These are phyloP conservation scores for Boletus tomentosulus DNA, from an alignment of 768 basidiomycete genomes.

Conservation along the genomic window DNA sequence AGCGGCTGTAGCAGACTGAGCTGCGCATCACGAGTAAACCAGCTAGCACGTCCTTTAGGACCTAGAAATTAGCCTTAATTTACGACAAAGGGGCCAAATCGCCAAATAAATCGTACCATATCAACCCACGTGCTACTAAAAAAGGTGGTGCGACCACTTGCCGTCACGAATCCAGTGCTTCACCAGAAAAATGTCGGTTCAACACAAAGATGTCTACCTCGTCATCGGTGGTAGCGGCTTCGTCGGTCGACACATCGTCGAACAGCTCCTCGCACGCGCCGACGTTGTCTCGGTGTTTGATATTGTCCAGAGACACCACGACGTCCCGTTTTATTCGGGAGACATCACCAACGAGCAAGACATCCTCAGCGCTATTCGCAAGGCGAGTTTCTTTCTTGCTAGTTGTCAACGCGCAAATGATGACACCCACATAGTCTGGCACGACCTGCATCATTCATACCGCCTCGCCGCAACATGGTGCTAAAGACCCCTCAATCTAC, in stretches of 20 bases:
- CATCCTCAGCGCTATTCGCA: slow-evolving; percentile 67
- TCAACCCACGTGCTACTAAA: not conserved
- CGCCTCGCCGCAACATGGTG: slow-evolving; percentile 76
- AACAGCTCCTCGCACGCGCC: slow-evolving; percentile 72
- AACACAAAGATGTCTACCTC: slow-evolving; percentile 64
- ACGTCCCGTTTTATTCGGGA: slow-evolving; percentile 83
- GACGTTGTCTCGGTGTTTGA: slow-evolving; percentile 86
- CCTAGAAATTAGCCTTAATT: too few species aligned
- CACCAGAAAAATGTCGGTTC: slow-evolving; percentile 14
- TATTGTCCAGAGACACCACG: slow-evolving; percentile 86
- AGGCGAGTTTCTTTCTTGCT: slow-evolving; percentile 41
- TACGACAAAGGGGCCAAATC: not conserved
- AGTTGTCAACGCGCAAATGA: not conserved
- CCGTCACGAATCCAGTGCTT: not conserved
- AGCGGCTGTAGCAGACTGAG: too few species aligned
- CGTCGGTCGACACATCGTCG: slow-evolving; percentile 86
- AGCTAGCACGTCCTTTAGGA: too few species aligned
- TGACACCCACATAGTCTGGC: slow-evolving; percentile 47
- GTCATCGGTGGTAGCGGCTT: slow-evolving; percentile 96
- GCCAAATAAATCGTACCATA: not conserved
- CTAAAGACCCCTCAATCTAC: slow-evolving; percentile 67
- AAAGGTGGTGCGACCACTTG: slow-evolving; percentile 4
- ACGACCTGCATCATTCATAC: slow-evolving; percentile 95
- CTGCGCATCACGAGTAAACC: too few species aligned
- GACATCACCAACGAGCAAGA: slow-evolving; percentile 80